phyloP scores from a whole-genome alignment of 2,329 filamentous ascomycete genomes.

The Stylonectria norvegica region DNA sequence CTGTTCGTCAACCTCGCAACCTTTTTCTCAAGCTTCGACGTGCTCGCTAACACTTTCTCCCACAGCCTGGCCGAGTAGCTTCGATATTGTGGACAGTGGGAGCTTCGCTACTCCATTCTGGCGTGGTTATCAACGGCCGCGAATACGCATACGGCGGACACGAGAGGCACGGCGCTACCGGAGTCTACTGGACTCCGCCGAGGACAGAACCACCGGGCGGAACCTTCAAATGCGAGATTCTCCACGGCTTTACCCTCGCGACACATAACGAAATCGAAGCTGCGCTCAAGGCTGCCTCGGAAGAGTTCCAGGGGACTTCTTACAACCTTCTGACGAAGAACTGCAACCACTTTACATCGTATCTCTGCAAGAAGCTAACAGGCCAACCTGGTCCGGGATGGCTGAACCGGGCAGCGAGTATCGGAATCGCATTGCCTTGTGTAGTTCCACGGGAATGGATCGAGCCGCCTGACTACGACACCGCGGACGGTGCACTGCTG shows the following conservation, averaged over 20 bases:
- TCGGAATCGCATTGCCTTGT: slow-evolving; percentile 77
- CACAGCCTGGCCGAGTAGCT: slow-evolving; percentile 69
- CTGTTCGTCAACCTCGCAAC: slow-evolving; percentile 44
- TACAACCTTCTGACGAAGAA: slow-evolving; percentile 83
- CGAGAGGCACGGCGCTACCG: slow-evolving; percentile 64
- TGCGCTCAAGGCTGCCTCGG: slow-evolving; percentile 65
- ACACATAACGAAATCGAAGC: slow-evolving; percentile 66
- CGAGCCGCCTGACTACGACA: slow-evolving; percentile 71
- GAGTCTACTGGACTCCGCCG: slow-evolving; percentile 80
- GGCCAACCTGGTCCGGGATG: slow-evolving; percentile 67
- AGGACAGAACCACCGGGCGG: slow-evolving; percentile 70
- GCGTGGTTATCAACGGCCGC: slow-evolving; percentile 73
- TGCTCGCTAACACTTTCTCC: slow-evolving; percentile 13
- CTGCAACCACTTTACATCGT: slow-evolving; percentile 84
- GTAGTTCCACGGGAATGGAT: slow-evolving; percentile 82
- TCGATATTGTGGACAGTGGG: slow-evolving; percentile 75
- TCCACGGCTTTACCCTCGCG: slow-evolving; percentile 75
- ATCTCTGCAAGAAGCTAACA: slow-evolving; percentile 71
- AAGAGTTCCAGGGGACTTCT: slow-evolving; percentile 68
- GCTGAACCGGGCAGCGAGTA: slow-evolving; percentile 80
- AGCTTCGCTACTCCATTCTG: slow-evolving; percentile 74
- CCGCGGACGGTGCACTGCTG: slow-evolving; percentile 66
- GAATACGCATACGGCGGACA: slow-evolving; percentile 88
- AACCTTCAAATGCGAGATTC: slow-evolving; percentile 69
- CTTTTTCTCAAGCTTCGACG: neutral